Conservation (phyloP, 208 protist species). For the Acanthamoeba royreba region DNA sequence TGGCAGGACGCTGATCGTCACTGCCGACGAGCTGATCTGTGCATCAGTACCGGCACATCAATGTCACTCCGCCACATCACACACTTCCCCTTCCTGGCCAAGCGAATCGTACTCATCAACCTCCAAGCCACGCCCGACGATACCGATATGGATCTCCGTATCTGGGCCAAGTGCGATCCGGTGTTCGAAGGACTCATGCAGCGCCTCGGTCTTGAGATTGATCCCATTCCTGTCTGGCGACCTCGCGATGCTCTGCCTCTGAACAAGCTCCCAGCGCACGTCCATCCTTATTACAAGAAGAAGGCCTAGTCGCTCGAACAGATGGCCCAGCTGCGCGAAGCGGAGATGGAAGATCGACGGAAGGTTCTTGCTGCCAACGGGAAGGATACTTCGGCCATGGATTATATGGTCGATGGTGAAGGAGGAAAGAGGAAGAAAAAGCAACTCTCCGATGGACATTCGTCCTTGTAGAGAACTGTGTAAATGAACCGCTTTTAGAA, state of each 20-base stretch:
- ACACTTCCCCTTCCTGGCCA: too few species aligned
- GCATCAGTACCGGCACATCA: conserved; percentile 49
- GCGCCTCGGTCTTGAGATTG: not conserved
- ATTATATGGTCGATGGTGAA: too few species aligned
- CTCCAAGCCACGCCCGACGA: too few species aligned
- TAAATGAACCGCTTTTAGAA: too few species aligned
- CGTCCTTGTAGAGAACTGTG: too few species aligned
- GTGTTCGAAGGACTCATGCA: conserved; percentile 46
- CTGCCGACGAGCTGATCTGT: conserved; percentile 42
- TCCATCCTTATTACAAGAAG: not conserved
- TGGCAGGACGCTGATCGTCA: conserved; percentile 40
- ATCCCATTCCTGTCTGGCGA: conserved; percentile 22
- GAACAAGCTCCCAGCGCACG: not conserved
- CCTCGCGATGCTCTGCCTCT: conserved; percentile 4
- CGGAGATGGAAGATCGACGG: not conserved
- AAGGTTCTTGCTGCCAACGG: too few species aligned
- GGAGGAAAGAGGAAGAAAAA: too few species aligned
- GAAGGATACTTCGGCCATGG: too few species aligned
- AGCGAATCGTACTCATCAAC: too few species aligned
- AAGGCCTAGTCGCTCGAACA: not conserved
- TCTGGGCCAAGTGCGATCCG: too few species aligned
- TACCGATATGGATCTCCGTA: conserved; percentile 37
- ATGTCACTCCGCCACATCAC: conserved; percentile 52
- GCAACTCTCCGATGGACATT: too few species aligned
- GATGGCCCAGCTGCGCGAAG: not conserved